Evolutionary conservation across 441 rosid species (phyloP).

Genomic region (Euphorbia corollata): DNA sequence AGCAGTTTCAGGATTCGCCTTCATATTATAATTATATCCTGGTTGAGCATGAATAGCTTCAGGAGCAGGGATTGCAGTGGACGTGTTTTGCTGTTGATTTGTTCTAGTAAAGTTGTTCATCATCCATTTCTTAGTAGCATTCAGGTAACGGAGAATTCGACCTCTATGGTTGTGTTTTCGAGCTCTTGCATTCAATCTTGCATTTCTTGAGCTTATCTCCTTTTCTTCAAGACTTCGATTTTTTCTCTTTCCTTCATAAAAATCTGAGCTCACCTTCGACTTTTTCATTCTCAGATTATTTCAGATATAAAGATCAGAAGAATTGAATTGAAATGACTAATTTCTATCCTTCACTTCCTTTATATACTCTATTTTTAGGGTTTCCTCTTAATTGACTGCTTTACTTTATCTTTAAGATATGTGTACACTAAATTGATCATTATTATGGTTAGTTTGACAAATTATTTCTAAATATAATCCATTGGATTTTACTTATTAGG

Average conservation of each 20-base stretch:
- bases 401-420: neutral
- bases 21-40: neutral
- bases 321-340: neutral
- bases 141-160: neutral
- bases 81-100: neutral
- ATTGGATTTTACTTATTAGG: too few species aligned
- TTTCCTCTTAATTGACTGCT: neutral
- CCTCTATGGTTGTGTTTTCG: conserved; percentile 6
- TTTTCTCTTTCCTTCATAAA: conserved; percentile 17
- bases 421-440: neutral
- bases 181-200: conserved; percentile 20
- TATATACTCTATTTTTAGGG: neutral
- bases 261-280: conserved; percentile 18
- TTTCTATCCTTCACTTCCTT: neutral
- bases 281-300: conserved; percentile 17
- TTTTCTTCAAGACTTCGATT: conserved; percentile 13
- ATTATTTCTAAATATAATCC: neutral
- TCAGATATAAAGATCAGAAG: neutral
- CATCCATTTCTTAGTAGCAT: neutral
- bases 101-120: neutral
- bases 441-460: neutral
- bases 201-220: conserved; percentile 11
- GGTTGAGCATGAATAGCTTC: neutral
- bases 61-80: neutral
- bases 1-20: neutral